Base-by-base conservation (phyloP, 1,284 basidiomycete species). In the Trametes sp. region DNA sequence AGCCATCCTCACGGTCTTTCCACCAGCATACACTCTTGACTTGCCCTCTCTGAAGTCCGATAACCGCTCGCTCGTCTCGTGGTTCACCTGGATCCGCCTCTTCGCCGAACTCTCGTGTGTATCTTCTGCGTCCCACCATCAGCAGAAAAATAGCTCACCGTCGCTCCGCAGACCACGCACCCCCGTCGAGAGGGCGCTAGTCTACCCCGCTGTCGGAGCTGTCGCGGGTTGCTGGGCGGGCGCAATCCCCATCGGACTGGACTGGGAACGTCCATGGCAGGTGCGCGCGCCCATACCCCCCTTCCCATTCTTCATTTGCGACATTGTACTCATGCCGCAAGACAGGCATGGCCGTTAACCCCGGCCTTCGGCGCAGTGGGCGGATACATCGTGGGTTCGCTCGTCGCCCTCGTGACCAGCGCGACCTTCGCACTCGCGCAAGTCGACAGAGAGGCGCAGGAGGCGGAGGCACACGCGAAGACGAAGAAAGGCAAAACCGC, bases 191-290 rank as follows among this genome's bases (percentile, higher is more conserved):
- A 81, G 89, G 55, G 86, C 89, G 0, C 74, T 96, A 24, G 84
- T 94, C n/a, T 94, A 92, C 69, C 93, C 96, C 11, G 82, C 85
- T 4, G 70, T 90, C 21, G 93, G 93, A n/a, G 80, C 92, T 1
- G 68, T 90, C 23, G 26, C 89, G 14, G 95, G 95, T 7, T 83
- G 85, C 42, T 97, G 94, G 95, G 49, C 85, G 8, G 94, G 94
- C 19, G 87, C 85, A 2, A 81, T 95, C 45, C 92, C 93, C 0
- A 88, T 95, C 57, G 90, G 94, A 0, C 86, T 98, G 9, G 96
- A 98, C 76, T 98, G 96, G 96, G 95, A 96, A 74, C 83, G 94
- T 53, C 93, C 95, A 11, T 98, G 95, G 95, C 96, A 98, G 89
- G 94, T 93, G 58, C 61, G 85, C 75, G 52, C 36, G 36, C 41